phyloP scores from a whole-genome alignment of 331 rosid species.

The Arachis monticola region DNA sequence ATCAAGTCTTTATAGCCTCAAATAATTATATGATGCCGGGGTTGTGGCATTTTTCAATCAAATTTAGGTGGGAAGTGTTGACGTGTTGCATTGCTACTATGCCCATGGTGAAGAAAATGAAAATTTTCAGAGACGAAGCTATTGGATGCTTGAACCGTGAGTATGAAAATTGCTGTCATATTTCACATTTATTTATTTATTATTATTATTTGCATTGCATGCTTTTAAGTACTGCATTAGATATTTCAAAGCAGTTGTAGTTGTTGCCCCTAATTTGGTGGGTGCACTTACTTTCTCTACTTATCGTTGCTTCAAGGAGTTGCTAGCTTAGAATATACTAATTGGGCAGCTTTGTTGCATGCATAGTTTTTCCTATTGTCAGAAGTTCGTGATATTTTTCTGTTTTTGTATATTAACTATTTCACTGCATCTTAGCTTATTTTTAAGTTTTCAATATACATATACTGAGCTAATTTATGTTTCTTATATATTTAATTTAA shows the following conservation, averaged over 20 bases:
- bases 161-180: conserved; percentile 43
- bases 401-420: background rate
- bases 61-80: conserved; percentile 91
- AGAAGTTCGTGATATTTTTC: conserved; percentile 23
- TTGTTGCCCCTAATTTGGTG: conserved; percentile 20
- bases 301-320: conserved; percentile 22
- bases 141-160: conserved; percentile 96
- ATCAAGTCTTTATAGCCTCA: conserved; percentile 4
- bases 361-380: conserved; percentile 27
- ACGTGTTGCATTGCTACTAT: conserved; percentile 89
- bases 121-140: conserved; percentile 90
- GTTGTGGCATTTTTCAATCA: conserved; percentile 55
- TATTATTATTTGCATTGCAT: background rate
- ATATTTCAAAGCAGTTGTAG: conserved; percentile 15
- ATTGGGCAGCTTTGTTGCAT: conserved; percentile 12
- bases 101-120: conserved; percentile 98
- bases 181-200: background rate
- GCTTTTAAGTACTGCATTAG: conserved; percentile 10
- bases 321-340: conserved; percentile 30
- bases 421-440: conserved; percentile 2
- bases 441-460: conserved; percentile 25
- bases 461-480: conserved; percentile 22
- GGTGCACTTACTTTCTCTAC: conserved; percentile 6
- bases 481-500: background rate
- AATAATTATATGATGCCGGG: conserved; percentile 39